These are phyloP conservation scores for Pestalotiopsis sp. DNA, from an alignment of 2,329 filamentous ascomycete species.

Conservation along the genomic window DNA sequence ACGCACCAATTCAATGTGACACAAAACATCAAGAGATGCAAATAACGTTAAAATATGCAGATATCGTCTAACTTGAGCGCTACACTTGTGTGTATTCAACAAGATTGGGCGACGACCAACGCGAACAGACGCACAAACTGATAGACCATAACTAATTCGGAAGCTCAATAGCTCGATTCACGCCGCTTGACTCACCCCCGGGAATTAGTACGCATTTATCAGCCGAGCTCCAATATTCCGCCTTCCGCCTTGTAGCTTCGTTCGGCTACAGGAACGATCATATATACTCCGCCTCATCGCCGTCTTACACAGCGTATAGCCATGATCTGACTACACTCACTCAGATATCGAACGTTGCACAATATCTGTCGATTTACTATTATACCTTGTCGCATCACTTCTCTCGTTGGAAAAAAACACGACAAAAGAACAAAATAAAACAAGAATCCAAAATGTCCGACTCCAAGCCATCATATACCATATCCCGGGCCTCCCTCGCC, in stretches of 20 bases:
- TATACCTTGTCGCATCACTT: not conserved
- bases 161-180: not conserved
- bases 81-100: not conserved
- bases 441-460: not conserved
- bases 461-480: slow-evolving; percentile 18
- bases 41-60: not conserved
- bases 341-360: not conserved
- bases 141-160: not conserved
- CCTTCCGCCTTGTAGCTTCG: not conserved
- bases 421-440: too few species aligned
- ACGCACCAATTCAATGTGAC: not conserved
- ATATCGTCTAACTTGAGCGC: not conserved
- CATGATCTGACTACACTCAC: not conserved
- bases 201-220: not conserved
- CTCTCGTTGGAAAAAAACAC: not conserved
- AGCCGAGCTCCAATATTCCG: not conserved
- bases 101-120: not conserved
- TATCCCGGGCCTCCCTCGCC: slow-evolving; percentile 22
- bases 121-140: not conserved
- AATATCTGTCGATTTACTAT: not conserved
- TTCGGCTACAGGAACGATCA: not conserved
- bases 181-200: not conserved
- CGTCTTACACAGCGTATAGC: not conserved
- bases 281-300: not conserved
- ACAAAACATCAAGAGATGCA: not conserved